Base-by-base conservation (phyloP, 805 yeast genomes). In the Schwanniomyces vanrijiae region DNA sequence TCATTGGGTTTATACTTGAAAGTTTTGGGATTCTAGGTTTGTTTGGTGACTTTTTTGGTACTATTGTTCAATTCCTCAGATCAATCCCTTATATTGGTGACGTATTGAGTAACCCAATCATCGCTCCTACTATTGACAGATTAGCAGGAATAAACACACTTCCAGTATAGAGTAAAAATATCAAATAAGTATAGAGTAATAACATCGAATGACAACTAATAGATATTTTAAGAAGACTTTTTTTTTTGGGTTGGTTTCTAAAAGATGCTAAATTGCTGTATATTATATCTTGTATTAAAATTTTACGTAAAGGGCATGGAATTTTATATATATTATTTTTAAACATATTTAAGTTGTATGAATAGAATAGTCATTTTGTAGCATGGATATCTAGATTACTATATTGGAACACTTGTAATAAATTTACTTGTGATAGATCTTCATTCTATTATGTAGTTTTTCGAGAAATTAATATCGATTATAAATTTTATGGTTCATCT, bases 21-120 rank as follows among this genome's bases (percentile, higher is more conserved):
- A 80, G 86, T 43, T 71, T 91, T 52, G 99, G 99, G n/a, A 89
- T 92, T 21, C 68, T 92, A 50, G 91, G 89, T 6, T 72, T 92
- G 31, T 92, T 94, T 69, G 99, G 90, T 31, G 98, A 94, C 67
- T 91, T 94, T 66, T 88, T 92, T 60, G 90, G 95, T 21, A 88
- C 95, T 10, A 83, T 94, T 40, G 80, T 92, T 10, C 86, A 88
- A 55, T 92, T 94, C 61, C 75, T 92, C 58, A 78, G 97, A 64
- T 86, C 95, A 5, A 66, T 92, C 56, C 99, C 99, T 2, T 63
- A 87, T 49, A 83, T 94, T 50, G 98, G 98, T 0, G 91, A 95
- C 21, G 48, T 90, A 5, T 76, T 94, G 45, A 83, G 90, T 29
- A 82, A 86, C 61, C 97, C 98, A 1, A 66, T 70, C 6, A 68